Percentiles rank a stretch among this genome's conserved stretches.
phyloP scores from a whole-genome alignment of 805 yeast genomes.

The Brettanomyces anomalus region DNA sequence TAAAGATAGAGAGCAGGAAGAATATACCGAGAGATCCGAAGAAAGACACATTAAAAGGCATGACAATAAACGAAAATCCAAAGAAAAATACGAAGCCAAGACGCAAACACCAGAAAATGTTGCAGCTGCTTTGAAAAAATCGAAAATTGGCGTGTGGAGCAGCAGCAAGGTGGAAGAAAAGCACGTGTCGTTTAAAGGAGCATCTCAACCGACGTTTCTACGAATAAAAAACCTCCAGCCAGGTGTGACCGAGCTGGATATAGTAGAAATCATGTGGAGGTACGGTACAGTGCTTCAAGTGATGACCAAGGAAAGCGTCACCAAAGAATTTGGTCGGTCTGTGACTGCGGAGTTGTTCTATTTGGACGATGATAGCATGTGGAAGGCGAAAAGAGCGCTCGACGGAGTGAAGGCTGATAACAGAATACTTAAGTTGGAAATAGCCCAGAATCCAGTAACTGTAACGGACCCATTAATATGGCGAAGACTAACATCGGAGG shows the following conservation, averaged over 20 bases:
- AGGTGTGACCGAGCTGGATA: slow-evolving; percentile 23
- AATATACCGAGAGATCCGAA: too few relatives aligned
- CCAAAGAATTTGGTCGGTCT: neutral
- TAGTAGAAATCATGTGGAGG: slow-evolving; percentile 16
- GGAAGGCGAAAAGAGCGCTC: slow-evolving; percentile 4
- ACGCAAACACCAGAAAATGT: too few relatives aligned
- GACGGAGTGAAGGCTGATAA: slow-evolving; percentile 11
- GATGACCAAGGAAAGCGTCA: slow-evolving; percentile 2
- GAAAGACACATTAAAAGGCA: too few relatives aligned
- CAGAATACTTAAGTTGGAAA: slow-evolving; percentile 5
- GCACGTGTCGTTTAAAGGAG: slow-evolving; percentile 13
- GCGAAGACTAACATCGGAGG: slow-evolving; percentile 7
- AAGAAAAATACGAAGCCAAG: too few relatives aligned
- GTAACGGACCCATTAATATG: slow-evolving; percentile 7
- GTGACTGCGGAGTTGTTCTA: slow-evolving; percentile 14
- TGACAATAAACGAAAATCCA: too few relatives aligned
- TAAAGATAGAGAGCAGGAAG: too few relatives aligned
- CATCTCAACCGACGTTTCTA: slow-evolving; percentile 16
- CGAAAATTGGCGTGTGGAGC: neutral
- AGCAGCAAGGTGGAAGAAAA: neutral
- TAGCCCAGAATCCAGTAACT: slow-evolving; percentile 6
- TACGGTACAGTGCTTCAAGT: slow-evolving; percentile 16
- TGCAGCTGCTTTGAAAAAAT: neutral
- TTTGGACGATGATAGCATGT: slow-evolving; percentile 6
- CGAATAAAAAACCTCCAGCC: slow-evolving; percentile 23